Evolutionary conservation across 2,329 filamentous ascomycete genomes (phyloP).

Genomic region (Stemphylium vesicarium): DNA sequence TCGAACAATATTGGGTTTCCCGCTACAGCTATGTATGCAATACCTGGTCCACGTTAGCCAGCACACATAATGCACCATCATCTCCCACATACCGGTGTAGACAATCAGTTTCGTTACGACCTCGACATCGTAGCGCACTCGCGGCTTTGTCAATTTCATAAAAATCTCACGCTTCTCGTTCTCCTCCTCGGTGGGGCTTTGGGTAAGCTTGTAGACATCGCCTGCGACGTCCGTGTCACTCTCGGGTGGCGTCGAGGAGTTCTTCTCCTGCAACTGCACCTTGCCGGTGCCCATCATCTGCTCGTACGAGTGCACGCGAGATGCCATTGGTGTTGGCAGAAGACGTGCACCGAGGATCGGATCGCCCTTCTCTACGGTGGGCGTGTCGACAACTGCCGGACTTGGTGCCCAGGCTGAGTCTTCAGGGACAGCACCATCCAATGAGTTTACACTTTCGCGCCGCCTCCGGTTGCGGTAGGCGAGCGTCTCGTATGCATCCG

Average conservation of each 20-base stretch:
- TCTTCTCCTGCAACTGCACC: constrained; percentile 34
- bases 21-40: constrained; percentile 81
- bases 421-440: constrained; percentile 39
- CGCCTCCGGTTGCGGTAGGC: constrained; percentile 81
- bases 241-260: constrained; percentile 31
- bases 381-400: constrained; percentile 42
- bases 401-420: constrained; percentile 32
- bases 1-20: constrained; percentile 77
- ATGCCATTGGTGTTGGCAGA: constrained; percentile 55
- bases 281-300: constrained; percentile 74
- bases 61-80: background rate
- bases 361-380: constrained; percentile 34
- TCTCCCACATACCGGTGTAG: constrained; percentile 74
- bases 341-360: constrained; percentile 52
- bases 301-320: constrained; percentile 68
- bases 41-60: constrained; percentile 62
- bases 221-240: constrained; percentile 43
- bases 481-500: constrained; percentile 93
- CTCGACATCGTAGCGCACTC: constrained; percentile 97
- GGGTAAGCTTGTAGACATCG: constrained; percentile 22
- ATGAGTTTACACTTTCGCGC: constrained; percentile 63
- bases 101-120: constrained; percentile 96
- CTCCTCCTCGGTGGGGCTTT: constrained; percentile 40
- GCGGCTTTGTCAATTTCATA: constrained; percentile 78
- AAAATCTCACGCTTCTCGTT: constrained; percentile 72